Conservation (phyloP, 2,329 filamentous ascomycete genomes). For the Ceratocystis lukuohia region DNA sequence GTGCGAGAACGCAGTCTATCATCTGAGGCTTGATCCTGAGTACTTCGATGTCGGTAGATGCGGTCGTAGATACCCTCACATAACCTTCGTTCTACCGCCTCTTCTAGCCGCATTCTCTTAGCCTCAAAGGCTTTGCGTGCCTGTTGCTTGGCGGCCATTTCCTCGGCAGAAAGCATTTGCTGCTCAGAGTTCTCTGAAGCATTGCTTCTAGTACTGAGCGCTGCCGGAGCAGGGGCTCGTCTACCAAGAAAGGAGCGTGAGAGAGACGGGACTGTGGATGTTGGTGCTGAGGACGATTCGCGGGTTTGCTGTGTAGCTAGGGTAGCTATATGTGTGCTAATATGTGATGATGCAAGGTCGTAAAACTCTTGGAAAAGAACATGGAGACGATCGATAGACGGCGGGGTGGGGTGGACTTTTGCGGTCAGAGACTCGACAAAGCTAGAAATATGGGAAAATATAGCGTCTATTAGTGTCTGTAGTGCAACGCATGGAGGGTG, state of each 20-base stretch:
- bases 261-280: slow-evolving; percentile 39
- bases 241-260: slow-evolving; percentile 37
- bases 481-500: slow-evolving; percentile 3
- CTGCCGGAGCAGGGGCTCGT: slow-evolving; percentile 24
- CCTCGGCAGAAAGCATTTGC: slow-evolving; percentile 82
- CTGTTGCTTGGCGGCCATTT: slow-evolving; percentile 67
- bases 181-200: slow-evolving; percentile 37
- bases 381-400: slow-evolving; percentile 69
- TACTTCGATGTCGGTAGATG: slow-evolving; percentile 82
- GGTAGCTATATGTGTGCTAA: slow-evolving; percentile 73
- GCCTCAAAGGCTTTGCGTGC: slow-evolving; percentile 65
- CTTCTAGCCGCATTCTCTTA: slow-evolving; percentile 66
- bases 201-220: background rate
- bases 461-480: slow-evolving; percentile 20
- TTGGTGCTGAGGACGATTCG: slow-evolving; percentile 30
- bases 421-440: slow-evolving; percentile 84
- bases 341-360: slow-evolving; percentile 61
- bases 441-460: slow-evolving; percentile 34
- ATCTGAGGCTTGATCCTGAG: slow-evolving; percentile 87
- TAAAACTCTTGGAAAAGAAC: slow-evolving; percentile 95
- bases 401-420: slow-evolving; percentile 72
- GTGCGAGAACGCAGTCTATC: slow-evolving; percentile 91
- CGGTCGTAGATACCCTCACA: slow-evolving; percentile 76
- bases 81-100: slow-evolving; percentile 75
- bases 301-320: slow-evolving; percentile 63